Base-by-base conservation (phyloP, 169 alveolate species). In the Cryptosporidium meleagridis region DNA sequence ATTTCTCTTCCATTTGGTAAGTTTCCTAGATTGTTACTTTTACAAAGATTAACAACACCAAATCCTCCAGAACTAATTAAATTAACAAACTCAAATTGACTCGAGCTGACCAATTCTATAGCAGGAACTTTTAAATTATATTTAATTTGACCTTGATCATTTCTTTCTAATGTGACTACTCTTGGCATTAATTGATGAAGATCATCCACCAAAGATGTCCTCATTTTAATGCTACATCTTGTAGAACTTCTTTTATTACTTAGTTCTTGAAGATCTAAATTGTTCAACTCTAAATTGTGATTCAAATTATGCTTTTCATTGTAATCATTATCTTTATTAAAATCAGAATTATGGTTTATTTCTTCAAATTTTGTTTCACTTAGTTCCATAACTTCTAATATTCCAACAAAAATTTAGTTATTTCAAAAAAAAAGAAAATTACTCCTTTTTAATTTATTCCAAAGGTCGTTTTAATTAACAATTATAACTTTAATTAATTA, bases 1-100 rank as follows among this genome's bases (percentile, higher is more conserved):
- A 80, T 62, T 67, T 80, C 80, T 41, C 65, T 61, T 41, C 75
- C 89, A 59, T 62, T 41, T 16, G 86, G 86, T 7, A 73, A 14
- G 58, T 73, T 58, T 10, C 41, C 37, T 18, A 80, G 35, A 16
- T 51, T 44, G 3, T 80, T 65, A 18, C 55, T 65, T 65, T 61
- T 58, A 26, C 89, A 80, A 48, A 62, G 55, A 65, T 80, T 62
- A 5, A 80, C 75, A 2, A 80, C 67, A 10, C 89, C 89, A 44
- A 80, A 80, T 9, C 80, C 89, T 29, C 89, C 89, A 2, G 89
- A 80, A 29, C 89, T 80, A 29, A 80, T 80, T 26, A 31, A 14
- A 4, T 41, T 65, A 21, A 59, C 68, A 62, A 48, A 80, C n/a
- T 80, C 89, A 18, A 31, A 62, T 18, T 80, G 89, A 80, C 10